phyloP scores from a whole-genome alignment of 805 yeast species.

The Candida namnaoensis region DNA sequence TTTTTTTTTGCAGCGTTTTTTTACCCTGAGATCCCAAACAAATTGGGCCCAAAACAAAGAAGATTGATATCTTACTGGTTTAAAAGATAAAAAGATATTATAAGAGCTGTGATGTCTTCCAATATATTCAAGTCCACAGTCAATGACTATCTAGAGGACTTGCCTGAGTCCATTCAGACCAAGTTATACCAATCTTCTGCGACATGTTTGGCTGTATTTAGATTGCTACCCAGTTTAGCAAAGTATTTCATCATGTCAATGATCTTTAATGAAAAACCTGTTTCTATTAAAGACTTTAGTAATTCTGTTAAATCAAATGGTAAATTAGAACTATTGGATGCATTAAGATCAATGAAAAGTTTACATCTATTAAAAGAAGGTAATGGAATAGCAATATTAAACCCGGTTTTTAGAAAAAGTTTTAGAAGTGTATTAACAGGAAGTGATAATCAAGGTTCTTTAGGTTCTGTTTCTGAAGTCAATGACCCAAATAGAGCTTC shows the following conservation, averaged over 20 bases:
- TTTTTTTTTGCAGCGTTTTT: too few species aligned
- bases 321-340: conserved; percentile 51
- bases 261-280: conserved; percentile 73
- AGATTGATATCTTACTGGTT: too few species aligned
- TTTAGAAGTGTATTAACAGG: conserved; percentile 84
- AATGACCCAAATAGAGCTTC: conserved; percentile 50
- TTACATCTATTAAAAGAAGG: conserved; percentile 66
- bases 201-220: conserved; percentile 86
- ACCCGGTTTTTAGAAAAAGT: conserved; percentile 66
- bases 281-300: conserved; percentile 58
- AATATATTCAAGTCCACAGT: conserved; percentile 59
- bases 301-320: conserved; percentile 65
- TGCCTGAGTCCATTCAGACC: conserved; percentile 80
- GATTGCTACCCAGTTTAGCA: conserved; percentile 83
- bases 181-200: conserved; percentile 85
- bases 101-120: conserved; percentile 9
- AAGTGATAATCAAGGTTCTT: conserved; percentile 54
- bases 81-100: too few species aligned
- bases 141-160: conserved; percentile 81
- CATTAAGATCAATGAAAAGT: conserved; percentile 66
- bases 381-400: conserved; percentile 40
- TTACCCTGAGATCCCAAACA: too few species aligned
- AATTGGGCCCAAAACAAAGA: too few species aligned
- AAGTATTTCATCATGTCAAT: conserved; percentile 82
- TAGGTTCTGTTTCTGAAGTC: conserved; percentile 62